These are phyloP conservation scores for Penicillium verhagenii DNA, from an alignment of 495 filamentous ascomycete species.

Conservation along the genomic window DNA sequence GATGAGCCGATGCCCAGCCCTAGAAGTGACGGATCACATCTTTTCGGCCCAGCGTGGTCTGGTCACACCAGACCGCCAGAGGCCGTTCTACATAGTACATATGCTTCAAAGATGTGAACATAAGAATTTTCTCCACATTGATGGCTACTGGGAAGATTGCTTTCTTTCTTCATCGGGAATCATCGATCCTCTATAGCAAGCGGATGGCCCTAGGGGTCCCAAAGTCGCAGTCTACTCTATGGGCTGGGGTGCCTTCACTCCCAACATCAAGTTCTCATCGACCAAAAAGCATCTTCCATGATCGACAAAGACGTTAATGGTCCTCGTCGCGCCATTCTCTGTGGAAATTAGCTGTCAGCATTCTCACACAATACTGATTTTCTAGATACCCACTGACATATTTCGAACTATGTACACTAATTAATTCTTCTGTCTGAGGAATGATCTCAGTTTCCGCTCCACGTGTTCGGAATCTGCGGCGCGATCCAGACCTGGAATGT, in stretches of 20 bases:
- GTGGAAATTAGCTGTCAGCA: background rate
- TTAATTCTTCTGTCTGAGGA: constrained; percentile 13
- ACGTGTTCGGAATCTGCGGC: background rate
- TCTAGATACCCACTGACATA: constrained; percentile 4
- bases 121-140: background rate
- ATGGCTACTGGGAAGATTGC: background rate
- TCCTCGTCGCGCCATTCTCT: background rate
- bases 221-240: background rate
- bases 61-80: background rate
- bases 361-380: background rate
- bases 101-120: background rate
- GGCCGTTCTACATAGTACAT: too few species aligned
- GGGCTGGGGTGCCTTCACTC: background rate
- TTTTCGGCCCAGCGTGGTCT: background rate
- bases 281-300: background rate
- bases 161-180: background rate
- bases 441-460: constrained; percentile 8
- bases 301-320: background rate
- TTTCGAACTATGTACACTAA: too few species aligned
- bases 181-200: background rate
- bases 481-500: background rate
- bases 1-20: background rate
- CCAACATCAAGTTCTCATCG: background rate
- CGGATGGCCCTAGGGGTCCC: background rate
- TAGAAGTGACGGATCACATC: background rate